A percentile compares a stretch with the other conserved stretches of the same genome.
Evolutionary conservation across 768 basidiomycete genomes (phyloP).

Genomic region (Rhodotorula sphaerocarpa): DNA sequence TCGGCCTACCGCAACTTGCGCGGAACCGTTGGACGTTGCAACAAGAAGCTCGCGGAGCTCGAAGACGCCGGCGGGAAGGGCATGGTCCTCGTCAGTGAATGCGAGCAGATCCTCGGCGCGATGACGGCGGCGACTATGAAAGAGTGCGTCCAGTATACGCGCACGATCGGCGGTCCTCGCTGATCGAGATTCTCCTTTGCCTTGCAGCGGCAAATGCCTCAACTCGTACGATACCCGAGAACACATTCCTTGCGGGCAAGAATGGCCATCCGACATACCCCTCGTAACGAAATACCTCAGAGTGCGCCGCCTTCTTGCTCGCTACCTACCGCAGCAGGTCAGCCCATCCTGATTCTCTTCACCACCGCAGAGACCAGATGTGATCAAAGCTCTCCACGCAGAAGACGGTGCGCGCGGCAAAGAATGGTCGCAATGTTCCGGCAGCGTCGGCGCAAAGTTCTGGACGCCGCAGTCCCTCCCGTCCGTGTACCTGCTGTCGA

Average conservation of each 20-base stretch:
- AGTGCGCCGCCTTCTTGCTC: conserved; percentile 46
- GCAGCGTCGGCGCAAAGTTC: conserved; percentile 59
- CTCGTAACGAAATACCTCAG: conserved; percentile 70
- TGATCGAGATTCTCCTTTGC: too few species aligned
- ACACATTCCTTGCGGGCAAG: conserved; percentile 81
- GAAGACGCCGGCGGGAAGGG: conserved; percentile 41
- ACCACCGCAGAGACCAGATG: conserved; percentile 61
- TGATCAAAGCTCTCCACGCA: conserved; percentile 76
- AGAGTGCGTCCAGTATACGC: conserved; percentile 50
- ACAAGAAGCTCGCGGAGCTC: conserved; percentile 46
- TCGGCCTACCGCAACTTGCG: conserved; percentile 60
- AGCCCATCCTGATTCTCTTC: background rate
- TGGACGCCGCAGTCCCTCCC: conserved; percentile 56
- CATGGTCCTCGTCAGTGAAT: conserved; percentile 50
- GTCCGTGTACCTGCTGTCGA: conserved; percentile 67
- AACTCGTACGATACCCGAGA: conserved; percentile 91
- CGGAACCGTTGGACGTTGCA: conserved; percentile 55
- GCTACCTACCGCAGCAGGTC: background rate
- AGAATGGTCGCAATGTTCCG: conserved; percentile 78
- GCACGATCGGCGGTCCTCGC: background rate
- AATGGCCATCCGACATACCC: conserved; percentile 83
- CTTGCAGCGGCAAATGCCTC: conserved; percentile 55
- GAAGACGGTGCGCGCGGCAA: conserved; percentile 49
- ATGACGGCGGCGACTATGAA: conserved; percentile 44
- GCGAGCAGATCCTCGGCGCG: conserved; percentile 55